Evolutionary conservation across 257 asterid species (phyloP).

Genomic region (Solanum paucissectum): DNA sequence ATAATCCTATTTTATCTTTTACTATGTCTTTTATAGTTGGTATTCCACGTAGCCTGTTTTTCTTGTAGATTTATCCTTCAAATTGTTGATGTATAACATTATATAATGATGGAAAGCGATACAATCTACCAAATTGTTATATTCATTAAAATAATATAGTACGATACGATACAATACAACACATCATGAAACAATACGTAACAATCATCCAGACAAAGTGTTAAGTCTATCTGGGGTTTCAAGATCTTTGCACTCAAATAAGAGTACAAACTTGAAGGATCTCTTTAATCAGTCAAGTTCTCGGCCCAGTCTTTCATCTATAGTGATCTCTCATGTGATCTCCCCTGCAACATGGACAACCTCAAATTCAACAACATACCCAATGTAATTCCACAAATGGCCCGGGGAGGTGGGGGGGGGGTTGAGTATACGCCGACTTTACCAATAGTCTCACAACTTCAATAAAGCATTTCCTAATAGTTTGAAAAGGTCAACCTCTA

Average conservation of each 20-base stretch:
- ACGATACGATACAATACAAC: neutral
- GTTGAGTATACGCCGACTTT: too few species aligned
- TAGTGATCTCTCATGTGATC: neutral
- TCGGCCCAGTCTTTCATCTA: neutral
- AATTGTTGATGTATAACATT: neutral
- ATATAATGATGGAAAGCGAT: too few species aligned
- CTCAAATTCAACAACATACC: too few species aligned
- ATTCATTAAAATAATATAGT: neutral
- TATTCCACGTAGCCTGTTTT: too few species aligned
- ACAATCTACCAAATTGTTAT: too few species aligned
- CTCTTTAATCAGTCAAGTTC: neutral
- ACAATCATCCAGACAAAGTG: neutral
- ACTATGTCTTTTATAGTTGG: too few species aligned
- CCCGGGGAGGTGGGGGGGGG: neutral
- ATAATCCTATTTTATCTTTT: too few species aligned
- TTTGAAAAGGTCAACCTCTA: neutral
- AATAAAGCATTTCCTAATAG: neutral
- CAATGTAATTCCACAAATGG: neutral
- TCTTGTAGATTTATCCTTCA: neutral
- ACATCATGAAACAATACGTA: too few species aligned
- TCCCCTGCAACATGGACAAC: neutral
- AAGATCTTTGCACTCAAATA: neutral
- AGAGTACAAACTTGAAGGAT: neutral
- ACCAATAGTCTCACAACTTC: neutral
- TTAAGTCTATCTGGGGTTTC: neutral